A percentile compares a stretch with the other conserved stretches of the same genome.
Evolutionary conservation across 495 filamentous ascomycete genomes (phyloP).

Genomic region (Margaritispora aquatica): DNA sequence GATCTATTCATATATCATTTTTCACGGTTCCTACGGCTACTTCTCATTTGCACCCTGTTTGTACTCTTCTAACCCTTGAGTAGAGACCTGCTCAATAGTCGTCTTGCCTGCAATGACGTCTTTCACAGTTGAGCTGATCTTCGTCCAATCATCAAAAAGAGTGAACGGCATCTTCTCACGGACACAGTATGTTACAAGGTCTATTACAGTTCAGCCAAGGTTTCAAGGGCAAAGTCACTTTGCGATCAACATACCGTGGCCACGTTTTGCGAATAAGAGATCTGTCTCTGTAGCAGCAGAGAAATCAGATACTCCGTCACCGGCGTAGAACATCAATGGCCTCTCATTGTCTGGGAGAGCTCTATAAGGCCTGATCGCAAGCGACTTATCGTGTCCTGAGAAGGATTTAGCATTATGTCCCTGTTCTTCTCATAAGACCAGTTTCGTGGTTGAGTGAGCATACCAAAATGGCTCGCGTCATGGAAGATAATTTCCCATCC

Average conservation of each 20-base stretch:
- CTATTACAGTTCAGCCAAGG: conserved; percentile 32
- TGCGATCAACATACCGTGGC: conserved; percentile 55
- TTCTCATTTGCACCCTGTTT: neutral
- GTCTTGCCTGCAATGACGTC: conserved; percentile 60
- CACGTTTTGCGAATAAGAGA: conserved; percentile 84
- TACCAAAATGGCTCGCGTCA: conserved; percentile 61
- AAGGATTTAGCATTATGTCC: conserved; percentile 39
- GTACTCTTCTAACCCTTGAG: conserved; percentile 2
- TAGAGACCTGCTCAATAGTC: conserved; percentile 20
- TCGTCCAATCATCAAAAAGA: conserved; percentile 69
- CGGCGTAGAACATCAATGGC: conserved; percentile 80
- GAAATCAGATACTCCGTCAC: conserved; percentile 85
- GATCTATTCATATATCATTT: neutral
- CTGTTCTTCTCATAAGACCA: too few relatives aligned
- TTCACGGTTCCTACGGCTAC: too few relatives aligned
- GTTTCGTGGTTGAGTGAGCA: too few relatives aligned
- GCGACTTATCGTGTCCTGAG: conserved; percentile 90
- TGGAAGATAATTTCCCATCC: conserved; percentile 87
- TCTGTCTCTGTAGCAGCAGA: conserved; percentile 86
- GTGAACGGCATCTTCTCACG: conserved; percentile 74
- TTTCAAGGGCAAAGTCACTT: neutral
- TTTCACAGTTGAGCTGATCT: conserved; percentile 67
- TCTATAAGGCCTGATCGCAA: conserved; percentile 82
- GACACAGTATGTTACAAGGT: conserved; percentile 77
- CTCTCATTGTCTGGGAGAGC: conserved; percentile 56